Evolutionary conservation across 331 rosid genomes (phyloP), one percentile per base, ranked within the genome.

Genomic region (Malus hybrid): DNA sequence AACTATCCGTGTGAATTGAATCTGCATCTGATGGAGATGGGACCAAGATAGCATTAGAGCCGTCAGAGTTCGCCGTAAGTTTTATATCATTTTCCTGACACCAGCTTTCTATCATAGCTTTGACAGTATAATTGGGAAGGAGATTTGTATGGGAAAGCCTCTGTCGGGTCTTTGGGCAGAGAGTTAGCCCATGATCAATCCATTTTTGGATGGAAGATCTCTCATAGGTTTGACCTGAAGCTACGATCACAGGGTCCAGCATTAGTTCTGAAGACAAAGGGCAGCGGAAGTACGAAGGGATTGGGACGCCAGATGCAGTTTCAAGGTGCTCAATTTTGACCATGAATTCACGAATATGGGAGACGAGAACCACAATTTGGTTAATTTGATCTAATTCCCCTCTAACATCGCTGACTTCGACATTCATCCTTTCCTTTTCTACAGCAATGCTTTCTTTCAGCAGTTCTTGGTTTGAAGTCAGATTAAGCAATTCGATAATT

Each of bases 191-290:
- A 70, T 84, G 79, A 82, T 90, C 96, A 67, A 93, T 90, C 98
- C 97, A 93, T 71, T 75, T 90, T 72, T 91, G 95, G 71, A 93
- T 90, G 67, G 97, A 87, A 29, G 80, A 73, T 78, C 97, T 86
- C 77, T 90, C 92, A 18, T 86, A 93, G 63, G 98, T 93, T 81
- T 93, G 98, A 76, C 98, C 97, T 4, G 97, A 93, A 80, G 98
- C 96, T 83, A 93, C 85, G 29, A 90, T 93, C 62, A 91, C 98
- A 24, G 98, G 97, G 84, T 93, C 97, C 77, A 79, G 70, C 95
- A 93, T 91, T 73, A 93, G 90, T 67, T 93, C 95, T 71, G 88
- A 75, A 16, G 98, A 93, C 76, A 93, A 79, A 62, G 98, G 95
- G 70, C 98, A 93, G 75, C 89, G 88, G 73, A 93, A 93, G 81